Base-by-base conservation (phyloP, 805 yeast species). In the Metschnikowia dekortorum region DNA sequence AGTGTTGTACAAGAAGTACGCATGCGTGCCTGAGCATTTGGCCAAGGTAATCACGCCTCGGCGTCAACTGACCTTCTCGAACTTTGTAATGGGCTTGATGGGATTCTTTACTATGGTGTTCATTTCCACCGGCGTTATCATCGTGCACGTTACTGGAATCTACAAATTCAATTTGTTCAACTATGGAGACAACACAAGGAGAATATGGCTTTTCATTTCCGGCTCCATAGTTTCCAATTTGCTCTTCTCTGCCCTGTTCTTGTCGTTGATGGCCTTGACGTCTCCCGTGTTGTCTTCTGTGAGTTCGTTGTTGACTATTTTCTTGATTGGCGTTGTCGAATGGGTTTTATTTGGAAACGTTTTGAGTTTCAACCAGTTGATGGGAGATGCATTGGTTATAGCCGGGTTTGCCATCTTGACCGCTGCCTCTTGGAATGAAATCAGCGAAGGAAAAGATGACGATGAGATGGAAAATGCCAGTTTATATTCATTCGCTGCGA, bases 231-330 rank as follows among this genome's bases (percentile, higher is more conserved):
- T 80, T 1, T 76, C 86, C 14, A 89, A 89, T 63, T 69, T 87
- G 55, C 57, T 79, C 1, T 89, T 87, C 64, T 83, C 89, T 35
- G 84, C 85, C 7, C 73, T 86, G 32, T 89, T 89, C 57, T 73
- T 89, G 51, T 78, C 89, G 2, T 69, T 89, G 55, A 87, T 89
- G 87, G 84, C 96, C 0, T 75, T 89, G 49, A 89, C 96, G 0
- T 83, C 87, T 3, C 96, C 96, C 0, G 96, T 89, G 1, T 70
- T 89, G 39, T 85, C 94, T 1, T 80, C 87, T 0, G 84, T 81
- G 26, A 68, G 57, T 33, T 80, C 89, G 0, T 69, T 89, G 51
- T 74, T 89, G 44, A 87, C 96, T 0, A 89, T 90, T 18, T 76
- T 89, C 54, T 65, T 89, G 47, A 94, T 89, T 40, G 96, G 96